phyloP scores from a whole-genome alignment of 192 early-diverging fungal genomes.

The Coemansia furcata region DNA sequence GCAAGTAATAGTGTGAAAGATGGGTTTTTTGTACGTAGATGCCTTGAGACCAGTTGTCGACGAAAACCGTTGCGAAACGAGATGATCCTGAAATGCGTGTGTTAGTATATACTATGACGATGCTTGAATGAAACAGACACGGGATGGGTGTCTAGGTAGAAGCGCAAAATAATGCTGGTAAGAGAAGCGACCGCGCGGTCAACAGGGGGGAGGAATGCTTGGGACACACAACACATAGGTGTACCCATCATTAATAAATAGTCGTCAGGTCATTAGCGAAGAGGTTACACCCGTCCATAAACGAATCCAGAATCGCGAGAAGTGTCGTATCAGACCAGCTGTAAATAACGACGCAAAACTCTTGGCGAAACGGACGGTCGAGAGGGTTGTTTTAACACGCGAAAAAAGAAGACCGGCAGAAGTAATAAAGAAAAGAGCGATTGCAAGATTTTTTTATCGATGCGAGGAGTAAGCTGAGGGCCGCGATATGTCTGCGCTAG shows the following conservation, averaged over 20 bases:
- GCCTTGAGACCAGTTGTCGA: background rate
- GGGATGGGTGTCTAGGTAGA: background rate
- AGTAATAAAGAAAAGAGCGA: background rate
- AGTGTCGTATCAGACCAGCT: background rate
- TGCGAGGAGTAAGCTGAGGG: background rate
- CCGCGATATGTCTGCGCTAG: conserved; percentile 7
- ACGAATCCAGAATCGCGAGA: background rate
- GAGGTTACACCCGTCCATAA: background rate
- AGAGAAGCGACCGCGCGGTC: conserved; percentile 3
- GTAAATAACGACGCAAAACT: background rate
- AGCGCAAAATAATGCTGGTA: background rate
- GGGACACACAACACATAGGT: conserved; percentile 1
- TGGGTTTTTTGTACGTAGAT: background rate
- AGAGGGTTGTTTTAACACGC: background rate
- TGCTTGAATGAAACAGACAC: conserved; percentile 9
- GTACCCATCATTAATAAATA: background rate
- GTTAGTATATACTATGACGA: background rate
- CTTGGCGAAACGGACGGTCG: background rate
- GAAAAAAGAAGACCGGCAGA: background rate
- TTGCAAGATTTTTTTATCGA: background rate
- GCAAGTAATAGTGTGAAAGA: background rate
- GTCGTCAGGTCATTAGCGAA: background rate
- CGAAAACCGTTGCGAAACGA: background rate
- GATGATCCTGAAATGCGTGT: background rate
- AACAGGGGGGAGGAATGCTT: background rate